Evolutionary conservation across 2,329 filamentous ascomycete species (phyloP), one percentile per base, ranked within the genome.

Genomic region (Teratosphaeria viscida): DNA sequence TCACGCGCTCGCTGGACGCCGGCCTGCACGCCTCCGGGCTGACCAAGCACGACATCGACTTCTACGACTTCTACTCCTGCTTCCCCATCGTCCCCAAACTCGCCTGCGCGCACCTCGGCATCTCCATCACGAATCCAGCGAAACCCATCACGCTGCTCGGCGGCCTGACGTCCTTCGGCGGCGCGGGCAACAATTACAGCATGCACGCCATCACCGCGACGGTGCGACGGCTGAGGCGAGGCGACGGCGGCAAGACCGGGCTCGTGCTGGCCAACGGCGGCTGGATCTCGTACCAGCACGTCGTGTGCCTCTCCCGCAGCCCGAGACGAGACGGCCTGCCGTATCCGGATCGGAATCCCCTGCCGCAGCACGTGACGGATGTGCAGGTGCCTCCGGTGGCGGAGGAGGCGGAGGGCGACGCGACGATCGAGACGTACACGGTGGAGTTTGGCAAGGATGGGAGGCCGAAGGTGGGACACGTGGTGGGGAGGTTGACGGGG

Each of bases 51-150:
- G 77, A 86, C 1, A 79, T 88, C 26, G 83, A 86, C 54, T 68
- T 84, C 2, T 82, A 78, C 63, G 85, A 87, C 63, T 81, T 88
- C 59, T 88, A 88, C 73, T 85, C 82, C 78, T 88, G 85, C 65
- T 88, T 88, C 61, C 85, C 85, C 0, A 85, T 88, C 32, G 84
- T 88, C 0, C 85, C 85, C 0, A 88, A 88, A 67, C 72, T 88
- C 0, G 85, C 85, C 1, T 83, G 81, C 32, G 70, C 80, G 2
- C 83, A 87, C 68, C 77, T 88, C 0, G 78, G 77, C 0, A 67
- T 88, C 1, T 75, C 81, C 0, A 73, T 81, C 0, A 70, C 70
- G 0, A 70, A 75, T 1, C 67, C 75, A 1, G 34, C 71, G 1
- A 85, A 82, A 62, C 78, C 81, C 0, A 77, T 87, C 23, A 86